These are phyloP conservation scores for Crucibulum laeve DNA, from an alignment of 768 basidiomycete genomes.

Conservation along the genomic window DNA sequence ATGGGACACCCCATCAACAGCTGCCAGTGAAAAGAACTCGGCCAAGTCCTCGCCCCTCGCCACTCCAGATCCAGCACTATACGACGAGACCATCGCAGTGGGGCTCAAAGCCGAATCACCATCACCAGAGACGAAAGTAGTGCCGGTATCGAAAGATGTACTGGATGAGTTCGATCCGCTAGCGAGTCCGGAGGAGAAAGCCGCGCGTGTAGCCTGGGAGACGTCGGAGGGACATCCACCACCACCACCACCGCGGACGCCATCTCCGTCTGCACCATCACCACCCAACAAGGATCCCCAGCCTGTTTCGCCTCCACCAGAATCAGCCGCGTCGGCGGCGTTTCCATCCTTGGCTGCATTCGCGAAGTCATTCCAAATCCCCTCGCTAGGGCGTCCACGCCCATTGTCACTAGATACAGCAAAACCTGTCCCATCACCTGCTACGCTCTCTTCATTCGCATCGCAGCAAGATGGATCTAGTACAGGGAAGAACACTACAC, in stretches of 20 bases:
- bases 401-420: slow-evolving; percentile 62
- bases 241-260: slow-evolving; percentile 42
- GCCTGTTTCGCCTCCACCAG: slow-evolving; percentile 20
- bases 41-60: slow-evolving; percentile 19
- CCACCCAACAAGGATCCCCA: slow-evolving; percentile 32
- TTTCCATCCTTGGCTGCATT: slow-evolving; percentile 66
- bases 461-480: slow-evolving; percentile 34
- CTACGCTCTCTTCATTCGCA: slow-evolving; percentile 51
- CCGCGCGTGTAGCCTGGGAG: slow-evolving; percentile 64
- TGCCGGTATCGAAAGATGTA: slow-evolving; percentile 33
- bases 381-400: slow-evolving; percentile 41
- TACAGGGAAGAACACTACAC: not conserved
- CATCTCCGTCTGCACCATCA: slow-evolving; percentile 29
- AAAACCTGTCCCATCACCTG: slow-evolving; percentile 50
- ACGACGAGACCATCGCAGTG: slow-evolving; percentile 35
- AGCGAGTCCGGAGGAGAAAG: slow-evolving; percentile 49
- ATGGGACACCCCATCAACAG: slow-evolving; percentile 28
- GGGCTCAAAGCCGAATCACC: slow-evolving; percentile 26
- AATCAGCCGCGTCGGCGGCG: slow-evolving; percentile 29
- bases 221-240: slow-evolving; percentile 59
- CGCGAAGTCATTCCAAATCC: slow-evolving; percentile 61
- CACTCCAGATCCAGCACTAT: slow-evolving; percentile 38
- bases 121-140: slow-evolving; percentile 13
- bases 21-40: slow-evolving; percentile 11
- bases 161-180: slow-evolving; percentile 70